Percentiles rank a stretch among this genome's conserved stretches.
These are phyloP conservation scores for Penicillium verrucosum DNA, from an alignment of 2,329 filamentous ascomycete species.

Conservation along the genomic window DNA sequence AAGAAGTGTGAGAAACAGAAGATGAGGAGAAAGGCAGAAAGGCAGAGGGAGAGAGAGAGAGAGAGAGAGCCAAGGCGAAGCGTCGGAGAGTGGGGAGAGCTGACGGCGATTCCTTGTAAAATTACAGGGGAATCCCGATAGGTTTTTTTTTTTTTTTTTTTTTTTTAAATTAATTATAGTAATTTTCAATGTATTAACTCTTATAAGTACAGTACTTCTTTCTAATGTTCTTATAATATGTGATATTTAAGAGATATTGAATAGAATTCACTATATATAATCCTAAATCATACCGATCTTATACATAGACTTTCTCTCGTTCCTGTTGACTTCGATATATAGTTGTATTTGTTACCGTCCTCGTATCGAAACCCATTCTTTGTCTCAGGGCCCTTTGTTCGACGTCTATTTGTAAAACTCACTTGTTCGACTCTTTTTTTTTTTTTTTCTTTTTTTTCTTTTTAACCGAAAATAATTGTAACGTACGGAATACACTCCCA, in stretches of 20 bases:
- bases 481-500: not conserved
- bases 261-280: not conserved
- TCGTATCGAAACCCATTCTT: not conserved
- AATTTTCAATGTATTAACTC: not conserved
- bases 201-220: not conserved
- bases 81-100: slow-evolving; percentile 24
- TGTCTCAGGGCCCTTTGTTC: not conserved
- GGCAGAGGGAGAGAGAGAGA: slow-evolving; percentile 5
- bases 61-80: slow-evolving; percentile 16
- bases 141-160: not conserved
- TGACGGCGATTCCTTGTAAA: slow-evolving; percentile 18
- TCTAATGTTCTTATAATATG: not conserved
- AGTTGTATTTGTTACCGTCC: not conserved
- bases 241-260: not conserved
- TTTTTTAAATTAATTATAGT: not conserved
- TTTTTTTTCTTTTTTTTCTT: not conserved
- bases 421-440: not conserved
- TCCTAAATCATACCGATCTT: too few relatives aligned
- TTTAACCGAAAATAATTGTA: not conserved
- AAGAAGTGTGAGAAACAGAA: not conserved
- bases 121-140: slow-evolving; percentile 23
- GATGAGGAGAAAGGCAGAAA: slow-evolving; percentile 10
- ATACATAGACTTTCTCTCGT: too few relatives aligned
- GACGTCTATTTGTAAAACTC: not conserved
- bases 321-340: not conserved